phyloP scores from a whole-genome alignment of 257 asterid genomes.

The Linaria vulgaris region DNA sequence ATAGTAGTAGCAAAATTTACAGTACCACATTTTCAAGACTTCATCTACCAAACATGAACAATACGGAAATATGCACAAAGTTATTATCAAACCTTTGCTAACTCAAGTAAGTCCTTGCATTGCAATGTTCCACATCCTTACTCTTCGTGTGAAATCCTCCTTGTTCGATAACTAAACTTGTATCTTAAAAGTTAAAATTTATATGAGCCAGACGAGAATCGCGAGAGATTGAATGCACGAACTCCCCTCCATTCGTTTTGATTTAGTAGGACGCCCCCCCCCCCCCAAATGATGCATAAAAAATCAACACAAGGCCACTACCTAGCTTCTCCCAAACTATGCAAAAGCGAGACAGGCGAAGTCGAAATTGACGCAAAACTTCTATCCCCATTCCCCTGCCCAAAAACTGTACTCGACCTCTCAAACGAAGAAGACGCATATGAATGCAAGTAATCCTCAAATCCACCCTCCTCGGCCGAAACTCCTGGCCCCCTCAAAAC shows the following conservation, averaged over 20 bases:
- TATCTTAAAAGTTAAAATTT: no score
- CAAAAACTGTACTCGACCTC: slow-evolving; percentile 27
- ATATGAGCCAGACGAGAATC: no score
- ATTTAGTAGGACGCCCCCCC: no score
- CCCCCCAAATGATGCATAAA: not conserved
- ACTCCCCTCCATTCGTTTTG: no score
- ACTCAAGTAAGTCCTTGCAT: not conserved
- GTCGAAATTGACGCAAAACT: slow-evolving; percentile 40
- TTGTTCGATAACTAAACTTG: no score
- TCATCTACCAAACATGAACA: no score
- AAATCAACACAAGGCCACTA: slow-evolving; percentile 23
- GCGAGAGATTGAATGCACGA: no score
- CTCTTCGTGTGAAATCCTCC: not conserved
- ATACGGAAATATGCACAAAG: not conserved
- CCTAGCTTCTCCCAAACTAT: slow-evolving; percentile 35
- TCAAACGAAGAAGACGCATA: slow-evolving; percentile 46
- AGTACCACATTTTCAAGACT: no score
- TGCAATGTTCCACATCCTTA: not conserved
- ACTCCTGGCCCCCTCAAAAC: slow-evolving; percentile 39
- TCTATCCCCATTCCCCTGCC: slow-evolving; percentile 31
- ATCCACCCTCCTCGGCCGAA: slow-evolving; percentile 30
- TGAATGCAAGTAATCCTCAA: slow-evolving; percentile 47
- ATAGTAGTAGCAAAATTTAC: no score
- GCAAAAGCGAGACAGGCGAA: slow-evolving; percentile 32
- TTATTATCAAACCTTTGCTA: not conserved